Percentiles rank a stretch among this genome's conserved stretches.
phyloP scores from a whole-genome alignment of 176 grass and related monocot species.

The Juncus inflexus region DNA sequence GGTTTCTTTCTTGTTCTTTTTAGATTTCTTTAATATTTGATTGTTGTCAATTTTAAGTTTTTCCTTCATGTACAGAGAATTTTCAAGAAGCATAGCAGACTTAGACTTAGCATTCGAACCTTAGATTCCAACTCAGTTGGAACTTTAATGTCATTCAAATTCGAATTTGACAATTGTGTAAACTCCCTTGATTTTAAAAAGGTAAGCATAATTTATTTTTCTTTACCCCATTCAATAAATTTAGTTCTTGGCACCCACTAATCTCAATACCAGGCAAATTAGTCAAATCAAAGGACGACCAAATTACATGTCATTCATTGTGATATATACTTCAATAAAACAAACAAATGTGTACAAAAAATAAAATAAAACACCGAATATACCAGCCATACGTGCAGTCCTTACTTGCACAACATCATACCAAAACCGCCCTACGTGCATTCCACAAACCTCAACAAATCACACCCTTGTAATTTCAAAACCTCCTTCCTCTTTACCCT shows the following conservation, averaged over 20 bases:
- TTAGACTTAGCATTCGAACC: no score
- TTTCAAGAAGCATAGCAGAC: no score
- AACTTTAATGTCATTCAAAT: no score
- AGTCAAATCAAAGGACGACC: neutral
- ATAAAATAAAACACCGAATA: neutral
- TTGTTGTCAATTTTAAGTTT: no score
- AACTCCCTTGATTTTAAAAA: no score
- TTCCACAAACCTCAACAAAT: slow-evolving; percentile 18
- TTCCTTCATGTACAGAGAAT: no score
- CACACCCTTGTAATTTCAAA: slow-evolving; percentile 28
- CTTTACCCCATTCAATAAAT: neutral
- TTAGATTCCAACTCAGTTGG: no score
- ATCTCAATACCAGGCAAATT: neutral
- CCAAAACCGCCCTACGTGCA: slow-evolving; percentile 35
- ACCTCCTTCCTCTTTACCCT: neutral
- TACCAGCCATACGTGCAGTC: slow-evolving; percentile 24
- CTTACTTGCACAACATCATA: slow-evolving; percentile 17
- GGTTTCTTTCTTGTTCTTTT: no score
- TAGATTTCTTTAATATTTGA: no score
- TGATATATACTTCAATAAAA: neutral
- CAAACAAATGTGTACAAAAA: neutral
- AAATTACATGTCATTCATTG: slow-evolving; percentile 9
- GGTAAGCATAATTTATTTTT: no score
- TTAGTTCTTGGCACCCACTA: neutral
- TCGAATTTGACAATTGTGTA: no score